A percentile compares a stretch with the other conserved stretches of the same genome.
phyloP scores from a whole-genome alignment of 805 yeast genomes.

The Metschnikowia cubensis region DNA sequence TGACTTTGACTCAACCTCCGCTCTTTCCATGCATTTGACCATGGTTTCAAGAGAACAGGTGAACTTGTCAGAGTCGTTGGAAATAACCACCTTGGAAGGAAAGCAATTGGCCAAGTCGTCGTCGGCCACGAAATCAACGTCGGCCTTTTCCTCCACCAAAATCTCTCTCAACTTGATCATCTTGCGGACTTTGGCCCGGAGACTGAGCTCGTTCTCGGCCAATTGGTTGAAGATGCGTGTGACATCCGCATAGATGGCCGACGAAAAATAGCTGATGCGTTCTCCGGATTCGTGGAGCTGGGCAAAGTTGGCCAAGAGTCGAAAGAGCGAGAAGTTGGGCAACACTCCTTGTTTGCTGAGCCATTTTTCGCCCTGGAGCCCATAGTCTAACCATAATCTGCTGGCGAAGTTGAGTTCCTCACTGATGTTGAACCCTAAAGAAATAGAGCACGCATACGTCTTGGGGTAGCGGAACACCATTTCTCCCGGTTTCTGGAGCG shows the following conservation, averaged over 20 bases:
- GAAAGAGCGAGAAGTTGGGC: conserved; percentile 51
- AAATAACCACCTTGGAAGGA: conserved; percentile 51
- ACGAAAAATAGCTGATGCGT: conserved; percentile 29
- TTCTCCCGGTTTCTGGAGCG: conserved; percentile 61
- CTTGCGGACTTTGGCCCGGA: conserved; percentile 36
- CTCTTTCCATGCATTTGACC: conserved; percentile 12
- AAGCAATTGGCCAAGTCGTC: conserved; percentile 46
- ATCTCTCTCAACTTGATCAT: conserved; percentile 27
- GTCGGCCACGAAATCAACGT: conserved; percentile 48
- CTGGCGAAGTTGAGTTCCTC: conserved; percentile 60
- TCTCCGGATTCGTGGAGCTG: conserved; percentile 36
- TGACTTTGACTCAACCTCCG: too few relatives aligned
- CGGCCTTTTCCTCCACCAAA: conserved; percentile 28
- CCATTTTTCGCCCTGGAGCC: conserved; percentile 51
- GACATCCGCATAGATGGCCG: conserved; percentile 31
- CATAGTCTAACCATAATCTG: conserved; percentile 49
- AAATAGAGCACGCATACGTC: conserved; percentile 46
- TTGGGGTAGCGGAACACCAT: conserved; percentile 55
- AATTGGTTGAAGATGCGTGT: conserved; percentile 30
- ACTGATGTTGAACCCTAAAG: conserved; percentile 53
- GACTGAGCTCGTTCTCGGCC: conserved; percentile 40
- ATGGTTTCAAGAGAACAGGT: conserved; percentile 14
- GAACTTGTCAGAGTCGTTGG: conserved; percentile 24
- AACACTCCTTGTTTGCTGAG: conserved; percentile 41
- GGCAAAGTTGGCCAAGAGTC: conserved; percentile 45